These are phyloP conservation scores for Heracleum sosnowskyi DNA, from an alignment of 129 eudicot genomes.

Conservation along the genomic window DNA sequence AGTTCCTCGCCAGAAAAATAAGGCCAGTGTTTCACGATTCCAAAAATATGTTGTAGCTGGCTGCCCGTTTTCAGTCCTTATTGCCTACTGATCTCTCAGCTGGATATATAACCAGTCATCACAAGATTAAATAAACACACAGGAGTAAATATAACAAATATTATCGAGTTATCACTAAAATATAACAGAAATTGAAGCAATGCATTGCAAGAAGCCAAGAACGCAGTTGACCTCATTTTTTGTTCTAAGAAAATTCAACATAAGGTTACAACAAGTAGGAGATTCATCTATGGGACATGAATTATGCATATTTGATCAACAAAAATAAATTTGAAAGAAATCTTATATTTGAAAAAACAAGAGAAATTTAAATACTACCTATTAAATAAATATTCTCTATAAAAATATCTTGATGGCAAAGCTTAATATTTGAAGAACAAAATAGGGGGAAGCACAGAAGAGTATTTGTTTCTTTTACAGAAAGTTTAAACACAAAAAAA, in stretches of 20 bases:
- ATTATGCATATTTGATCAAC: neutral
- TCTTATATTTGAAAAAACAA: neutral
- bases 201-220: neutral
- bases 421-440: neutral
- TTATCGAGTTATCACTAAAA: neutral
- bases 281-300: neutral
- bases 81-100: constrained; percentile 18
- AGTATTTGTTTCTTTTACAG: neutral
- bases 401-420: neutral
- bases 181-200: neutral
- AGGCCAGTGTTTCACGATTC: constrained; percentile 1
- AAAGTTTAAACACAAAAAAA: neutral
- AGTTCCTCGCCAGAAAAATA: constrained; percentile 24
- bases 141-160: neutral
- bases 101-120: constrained; percentile 16
- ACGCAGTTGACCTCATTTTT: neutral
- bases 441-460: neutral
- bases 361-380: too few species aligned
- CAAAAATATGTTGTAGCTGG: neutral
- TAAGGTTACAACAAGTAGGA: neutral
- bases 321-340: neutral
- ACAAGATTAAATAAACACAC: neutral
- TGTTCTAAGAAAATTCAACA: too few species aligned
- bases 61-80: constrained; percentile 12
- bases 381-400: too few species aligned